Conservation (phyloP, 805 yeast genomes). For the Crinitomyces ghanaensis region DNA sequence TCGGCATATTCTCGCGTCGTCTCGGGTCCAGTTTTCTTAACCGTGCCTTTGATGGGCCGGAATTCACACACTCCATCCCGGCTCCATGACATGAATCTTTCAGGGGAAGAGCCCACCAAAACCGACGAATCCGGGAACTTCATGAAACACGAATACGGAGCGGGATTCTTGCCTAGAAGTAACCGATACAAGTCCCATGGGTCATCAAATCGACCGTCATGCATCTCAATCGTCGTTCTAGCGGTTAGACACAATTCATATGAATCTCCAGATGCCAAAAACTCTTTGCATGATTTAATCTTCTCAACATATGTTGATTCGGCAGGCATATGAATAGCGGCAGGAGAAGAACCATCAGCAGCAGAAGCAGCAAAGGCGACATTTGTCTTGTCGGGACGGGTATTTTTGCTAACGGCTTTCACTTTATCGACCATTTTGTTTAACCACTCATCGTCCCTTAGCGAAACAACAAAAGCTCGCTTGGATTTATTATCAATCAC, state of each 20-base stretch:
- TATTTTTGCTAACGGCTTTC: too few species aligned
- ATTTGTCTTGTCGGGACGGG: too few species aligned
- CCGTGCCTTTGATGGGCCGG: constrained; percentile 95
- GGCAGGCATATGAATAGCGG: constrained; percentile 32
- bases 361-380: too few species aligned
- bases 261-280: constrained; percentile 70
- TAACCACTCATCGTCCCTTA: constrained; percentile 24
- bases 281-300: constrained; percentile 55
- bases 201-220: constrained; percentile 30
- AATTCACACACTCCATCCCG: constrained; percentile 47
- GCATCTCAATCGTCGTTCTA: constrained; percentile 49
- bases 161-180: constrained; percentile 65
- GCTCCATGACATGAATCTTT: constrained; percentile 78
- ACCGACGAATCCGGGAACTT: constrained; percentile 40
- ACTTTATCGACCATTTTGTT: constrained; percentile 15
- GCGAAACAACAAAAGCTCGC: constrained; percentile 42
- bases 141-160: constrained; percentile 82
- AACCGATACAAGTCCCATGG: constrained; percentile 78
- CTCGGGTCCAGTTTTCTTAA: constrained; percentile 42
- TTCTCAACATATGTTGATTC: constrained; percentile 41
- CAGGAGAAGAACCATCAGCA: constrained; percentile 6
- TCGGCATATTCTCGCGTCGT: constrained; percentile 51
- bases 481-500: constrained; percentile 38
- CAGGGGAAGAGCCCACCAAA: constrained; percentile 86
- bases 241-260: constrained; percentile 88